Conservation (phyloP, 2,329 filamentous ascomycete genomes). For the Fusarium sp. region DNA sequence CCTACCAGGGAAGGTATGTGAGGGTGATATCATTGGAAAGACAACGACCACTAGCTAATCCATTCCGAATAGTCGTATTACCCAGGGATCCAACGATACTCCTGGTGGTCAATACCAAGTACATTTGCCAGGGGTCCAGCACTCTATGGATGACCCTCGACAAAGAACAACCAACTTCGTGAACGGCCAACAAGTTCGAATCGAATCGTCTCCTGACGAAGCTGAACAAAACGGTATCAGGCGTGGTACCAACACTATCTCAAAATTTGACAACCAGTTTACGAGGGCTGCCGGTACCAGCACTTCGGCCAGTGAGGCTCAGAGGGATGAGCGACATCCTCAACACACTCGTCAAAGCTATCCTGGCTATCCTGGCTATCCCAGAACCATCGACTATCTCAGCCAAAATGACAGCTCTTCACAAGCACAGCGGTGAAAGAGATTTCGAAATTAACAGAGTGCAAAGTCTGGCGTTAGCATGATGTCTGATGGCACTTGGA, state of each 20-base stretch:
- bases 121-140: not conserved
- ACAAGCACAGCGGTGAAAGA: not conserved
- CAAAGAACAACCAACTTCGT: conserved; percentile 13
- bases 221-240: not conserved
- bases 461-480: too few species aligned
- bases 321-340: not conserved
- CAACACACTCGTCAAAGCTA: not conserved
- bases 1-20: conserved; percentile 27
- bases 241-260: not conserved
- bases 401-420: not conserved
- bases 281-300: not conserved
- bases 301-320: not conserved
- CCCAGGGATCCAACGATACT: not conserved
- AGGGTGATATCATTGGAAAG: not conserved
- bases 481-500: not conserved
- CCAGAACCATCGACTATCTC: not conserved
- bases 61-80: not conserved
- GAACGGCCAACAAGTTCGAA: not conserved
- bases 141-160: not conserved
- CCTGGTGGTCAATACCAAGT: not conserved
- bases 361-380: not conserved
- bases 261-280: conserved; percentile 6
- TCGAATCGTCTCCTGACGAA: not conserved
- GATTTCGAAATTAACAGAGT: not conserved
- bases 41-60: not conserved